Conservation (phyloP, 2,329 filamentous ascomycete genomes). For the Celoporthe dispersa region DNA sequence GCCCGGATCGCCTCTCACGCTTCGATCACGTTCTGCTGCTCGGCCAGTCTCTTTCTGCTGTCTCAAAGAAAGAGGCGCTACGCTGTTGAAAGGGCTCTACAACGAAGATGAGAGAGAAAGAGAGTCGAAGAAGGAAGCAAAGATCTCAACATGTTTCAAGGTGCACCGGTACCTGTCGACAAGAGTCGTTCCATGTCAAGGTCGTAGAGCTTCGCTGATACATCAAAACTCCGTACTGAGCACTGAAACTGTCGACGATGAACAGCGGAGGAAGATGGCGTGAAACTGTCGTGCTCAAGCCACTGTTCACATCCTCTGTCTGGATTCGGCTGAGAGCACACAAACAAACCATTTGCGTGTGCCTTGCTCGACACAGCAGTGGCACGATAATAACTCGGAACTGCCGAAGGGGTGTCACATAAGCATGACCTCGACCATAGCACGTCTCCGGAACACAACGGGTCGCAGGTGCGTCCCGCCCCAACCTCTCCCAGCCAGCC, state of each 20-base stretch:
- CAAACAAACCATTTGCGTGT: background rate
- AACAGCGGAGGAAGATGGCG: background rate
- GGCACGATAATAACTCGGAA: slow-evolving; percentile 8
- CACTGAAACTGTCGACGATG: background rate
- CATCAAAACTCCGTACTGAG: background rate
- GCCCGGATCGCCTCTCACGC: background rate
- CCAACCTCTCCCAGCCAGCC: background rate
- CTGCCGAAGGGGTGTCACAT: background rate
- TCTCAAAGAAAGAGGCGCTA: background rate
- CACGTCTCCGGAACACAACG: slow-evolving; percentile 1
- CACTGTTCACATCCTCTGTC: background rate
- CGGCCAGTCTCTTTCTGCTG: background rate
- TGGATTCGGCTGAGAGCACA: background rate
- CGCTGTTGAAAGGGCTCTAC: background rate
- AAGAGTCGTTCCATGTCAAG: background rate
- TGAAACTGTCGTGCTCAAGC: background rate
- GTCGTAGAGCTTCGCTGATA: background rate
- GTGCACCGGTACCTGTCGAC: background rate
- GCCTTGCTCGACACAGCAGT: background rate
- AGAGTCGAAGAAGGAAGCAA: background rate
- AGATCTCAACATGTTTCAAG: background rate
- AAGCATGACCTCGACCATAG: background rate
- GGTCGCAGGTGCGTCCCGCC: background rate
- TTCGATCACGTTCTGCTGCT: background rate
- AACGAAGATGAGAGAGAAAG: background rate